A percentile compares a stretch with the other conserved stretches of the same genome.
phyloP scores from a whole-genome alignment of 495 filamentous ascomycete genomes.

The Penicillium arizonense region DNA sequence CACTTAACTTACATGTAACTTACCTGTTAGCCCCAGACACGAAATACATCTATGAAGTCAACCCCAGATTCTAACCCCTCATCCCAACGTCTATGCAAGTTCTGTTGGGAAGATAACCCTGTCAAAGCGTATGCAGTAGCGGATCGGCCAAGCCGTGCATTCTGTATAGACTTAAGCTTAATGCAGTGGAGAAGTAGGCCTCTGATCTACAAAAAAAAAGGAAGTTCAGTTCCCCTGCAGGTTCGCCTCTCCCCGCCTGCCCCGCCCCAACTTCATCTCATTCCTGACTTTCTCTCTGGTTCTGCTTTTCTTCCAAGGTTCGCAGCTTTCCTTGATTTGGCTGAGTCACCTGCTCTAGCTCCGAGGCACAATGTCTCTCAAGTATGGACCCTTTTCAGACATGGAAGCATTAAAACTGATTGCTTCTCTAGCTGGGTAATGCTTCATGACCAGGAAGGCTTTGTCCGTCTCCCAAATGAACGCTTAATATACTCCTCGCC shows the following conservation, averaged over 20 bases:
- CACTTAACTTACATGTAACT: too few relatives aligned
- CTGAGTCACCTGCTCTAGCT: not conserved
- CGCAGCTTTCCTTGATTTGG: too few relatives aligned
- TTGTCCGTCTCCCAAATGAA: conserved; percentile 70
- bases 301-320: too few relatives aligned
- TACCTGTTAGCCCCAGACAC: too few relatives aligned
- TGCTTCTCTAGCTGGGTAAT: conserved; percentile 70
- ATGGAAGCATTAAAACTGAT: not conserved
- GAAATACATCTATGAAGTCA: too few relatives aligned
- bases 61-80: too few relatives aligned
- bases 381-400: not conserved
- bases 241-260: conserved; percentile 19
- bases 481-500: conserved; percentile 68
- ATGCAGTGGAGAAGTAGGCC: not conserved
- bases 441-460: conserved; percentile 62
- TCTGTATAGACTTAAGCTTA: not conserved
- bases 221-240: conserved; percentile 1
- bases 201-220: not conserved
- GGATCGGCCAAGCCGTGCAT: not conserved
- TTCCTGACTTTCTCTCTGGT: not conserved
- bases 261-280: conserved; percentile 14
- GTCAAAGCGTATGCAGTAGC: too few relatives aligned
- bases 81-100: too few relatives aligned
- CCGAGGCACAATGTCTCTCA: conserved; percentile 18
- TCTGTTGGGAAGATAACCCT: too few relatives aligned